Evolutionary conservation across 176 grass and related monocot species (phyloP).

Genomic region (Aegilops tauschii): DNA sequence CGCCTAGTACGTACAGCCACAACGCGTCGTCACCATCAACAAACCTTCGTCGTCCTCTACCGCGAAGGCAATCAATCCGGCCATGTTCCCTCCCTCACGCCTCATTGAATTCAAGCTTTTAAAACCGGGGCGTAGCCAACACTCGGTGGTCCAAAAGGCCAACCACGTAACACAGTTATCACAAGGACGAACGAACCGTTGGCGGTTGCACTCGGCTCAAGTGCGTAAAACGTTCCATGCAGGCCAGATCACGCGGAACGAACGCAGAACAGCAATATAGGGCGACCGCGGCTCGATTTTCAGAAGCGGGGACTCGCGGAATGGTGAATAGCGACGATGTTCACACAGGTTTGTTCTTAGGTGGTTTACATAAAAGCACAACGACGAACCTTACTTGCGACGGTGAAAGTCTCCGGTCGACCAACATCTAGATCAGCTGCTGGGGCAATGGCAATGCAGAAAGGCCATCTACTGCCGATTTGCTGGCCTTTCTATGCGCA

Average conservation of each 20-base stretch:
- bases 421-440: not conserved
- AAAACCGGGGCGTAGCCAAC: not conserved
- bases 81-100: constrained; percentile 4
- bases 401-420: not conserved
- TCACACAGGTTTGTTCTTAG: not conserved
- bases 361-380: not conserved
- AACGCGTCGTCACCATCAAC: not conserved
- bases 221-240: not conserved
- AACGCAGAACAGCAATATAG: not conserved
- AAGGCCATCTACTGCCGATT: not conserved
- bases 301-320: not conserved
- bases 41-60: not conserved
- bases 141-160: constrained; percentile 10
- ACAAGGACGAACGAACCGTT: not conserved
- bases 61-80: not conserved
- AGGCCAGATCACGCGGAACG: not conserved
- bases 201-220: not conserved
- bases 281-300: not conserved
- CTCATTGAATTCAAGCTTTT: not conserved
- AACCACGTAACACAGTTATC: no score
- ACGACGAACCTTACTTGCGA: not conserved
- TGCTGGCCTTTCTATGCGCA: not conserved
- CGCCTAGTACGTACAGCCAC: no score
- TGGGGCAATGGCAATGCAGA: not conserved
- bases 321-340: not conserved